Base-by-base conservation (phyloP, 2,329 filamentous ascomycete genomes). In the Fusarium coicis region DNA sequence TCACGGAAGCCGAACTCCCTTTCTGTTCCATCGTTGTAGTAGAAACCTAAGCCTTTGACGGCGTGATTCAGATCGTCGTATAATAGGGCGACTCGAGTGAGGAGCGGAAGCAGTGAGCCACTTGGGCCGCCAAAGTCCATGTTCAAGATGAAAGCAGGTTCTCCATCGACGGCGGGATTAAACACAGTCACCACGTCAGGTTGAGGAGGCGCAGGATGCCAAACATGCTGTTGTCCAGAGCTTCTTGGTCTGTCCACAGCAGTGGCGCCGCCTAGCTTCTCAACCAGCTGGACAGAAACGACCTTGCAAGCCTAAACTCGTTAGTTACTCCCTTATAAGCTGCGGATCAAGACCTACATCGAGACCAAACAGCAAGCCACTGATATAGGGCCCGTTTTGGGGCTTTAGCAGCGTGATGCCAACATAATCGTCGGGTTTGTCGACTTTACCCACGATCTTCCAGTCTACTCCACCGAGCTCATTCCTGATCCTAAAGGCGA, bases 101-200 rank as follows among this genome's bases (percentile, higher is more conserved):
- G 66, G 6, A 28, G 55, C 9, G 55, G 55, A 4, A 69, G 54
- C 0, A 55, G 8, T 2, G 19, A 49, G 10, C 65, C 68, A 3
- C 32, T 28, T 1, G 26, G 23, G 4, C 68, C 60, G 1, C 68
- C 68, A 42, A 70, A 61, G n/a, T 65, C 32, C 65, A 69, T 70
- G n/a, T 70, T 43, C 10, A 70, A 16, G 0, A 47, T 23, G 16
- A 69, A 69, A 3, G 16, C 11, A 4, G 49, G 40, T 10, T 53
- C 12, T 7, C 43, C 12, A 15, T 32, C 10, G 9, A 21, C 4
- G 2, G n/a, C 26, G 7, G 2, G 23, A 23, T 26, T 21, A 2
- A 15, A 11, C 5, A 26, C 5, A 6, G 14, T n/a, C 4, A 7
- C 21, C 8, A 46, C 8, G 7, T 18, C 16, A 4, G 16, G 8